These are phyloP conservation scores for Pichia insulana DNA, from an alignment of 805 yeast genomes.

Conservation along the genomic window DNA sequence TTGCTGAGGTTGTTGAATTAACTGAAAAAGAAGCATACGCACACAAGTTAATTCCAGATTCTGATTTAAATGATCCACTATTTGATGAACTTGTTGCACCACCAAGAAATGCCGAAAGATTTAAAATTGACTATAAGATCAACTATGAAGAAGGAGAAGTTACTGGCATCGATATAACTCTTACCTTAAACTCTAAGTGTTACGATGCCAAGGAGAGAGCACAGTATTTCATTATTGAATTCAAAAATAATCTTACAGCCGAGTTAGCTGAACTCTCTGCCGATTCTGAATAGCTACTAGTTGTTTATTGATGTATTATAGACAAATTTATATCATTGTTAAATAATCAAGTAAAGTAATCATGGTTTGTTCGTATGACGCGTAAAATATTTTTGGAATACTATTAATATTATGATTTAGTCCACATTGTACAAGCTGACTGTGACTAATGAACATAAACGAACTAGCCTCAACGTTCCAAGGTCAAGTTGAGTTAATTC, in stretches of 20 bases:
- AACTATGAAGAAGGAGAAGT: constrained; percentile 18
- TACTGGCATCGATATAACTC: constrained; percentile 28
- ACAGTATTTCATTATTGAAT: constrained; percentile 20
- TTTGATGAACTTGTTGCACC: constrained; percentile 53
- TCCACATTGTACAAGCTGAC: no score
- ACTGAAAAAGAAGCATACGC: constrained; percentile 39
- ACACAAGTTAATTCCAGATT: constrained; percentile 26
- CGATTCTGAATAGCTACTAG: background rate
- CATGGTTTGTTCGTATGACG: no score
- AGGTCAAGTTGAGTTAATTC: constrained; percentile 10
- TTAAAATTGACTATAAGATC: constrained; percentile 26
- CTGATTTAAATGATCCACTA: constrained; percentile 47
- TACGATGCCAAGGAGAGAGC: constrained; percentile 42
- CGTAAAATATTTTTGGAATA: no score
- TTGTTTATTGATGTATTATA: background rate
- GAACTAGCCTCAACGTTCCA: constrained; percentile 7
- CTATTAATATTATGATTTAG: no score
- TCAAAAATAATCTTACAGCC: constrained; percentile 12
- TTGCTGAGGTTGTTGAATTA: constrained; percentile 35
- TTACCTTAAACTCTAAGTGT: constrained; percentile 32
- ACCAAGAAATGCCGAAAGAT: constrained; percentile 34
- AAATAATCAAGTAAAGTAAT: no score
- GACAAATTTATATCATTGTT: background rate
- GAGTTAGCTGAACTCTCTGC: background rate
- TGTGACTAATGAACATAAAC: no score